phyloP scores from a whole-genome alignment of 257 asterid species.

The Gentiana dahurica region DNA sequence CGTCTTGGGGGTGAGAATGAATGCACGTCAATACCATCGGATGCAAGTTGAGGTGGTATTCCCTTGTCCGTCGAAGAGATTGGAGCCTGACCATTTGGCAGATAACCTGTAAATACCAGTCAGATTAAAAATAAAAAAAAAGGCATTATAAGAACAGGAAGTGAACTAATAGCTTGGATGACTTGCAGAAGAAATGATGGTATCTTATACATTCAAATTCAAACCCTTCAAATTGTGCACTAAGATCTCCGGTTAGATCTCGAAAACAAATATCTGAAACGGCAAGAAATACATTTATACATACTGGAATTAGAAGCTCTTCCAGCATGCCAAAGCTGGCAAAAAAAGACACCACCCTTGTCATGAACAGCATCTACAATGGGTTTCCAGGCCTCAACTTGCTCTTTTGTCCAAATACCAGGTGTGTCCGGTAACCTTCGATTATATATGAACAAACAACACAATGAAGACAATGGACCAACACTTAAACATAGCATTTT shows the following conservation, averaged over 20 bases:
- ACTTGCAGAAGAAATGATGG: background rate
- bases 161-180: background rate
- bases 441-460: background rate
- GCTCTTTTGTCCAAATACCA: constrained; percentile 22
- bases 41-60: constrained; percentile 3
- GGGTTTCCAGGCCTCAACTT: constrained; percentile 28
- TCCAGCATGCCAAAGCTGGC: constrained; percentile 4
- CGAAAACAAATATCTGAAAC: too few relatives aligned
- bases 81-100: constrained; percentile 26
- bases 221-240: too few relatives aligned
- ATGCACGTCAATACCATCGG: constrained; percentile 4
- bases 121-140: too few relatives aligned
- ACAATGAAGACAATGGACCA: background rate
- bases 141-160: too few relatives aligned
- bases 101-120: constrained; percentile 10
- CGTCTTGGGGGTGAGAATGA: constrained; percentile 16
- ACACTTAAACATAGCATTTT: too few relatives aligned
- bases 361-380: constrained; percentile 24
- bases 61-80: constrained; percentile 19
- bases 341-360: constrained; percentile 17
- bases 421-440: constrained; percentile 13
- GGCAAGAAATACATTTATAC: background rate
- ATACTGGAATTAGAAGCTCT: constrained; percentile 14
- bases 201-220: too few relatives aligned
- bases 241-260: too few relatives aligned